These are phyloP conservation scores for Cryptosporidium ryanae DNA, from an alignment of 169 alveolate species.

Conservation along the genomic window DNA sequence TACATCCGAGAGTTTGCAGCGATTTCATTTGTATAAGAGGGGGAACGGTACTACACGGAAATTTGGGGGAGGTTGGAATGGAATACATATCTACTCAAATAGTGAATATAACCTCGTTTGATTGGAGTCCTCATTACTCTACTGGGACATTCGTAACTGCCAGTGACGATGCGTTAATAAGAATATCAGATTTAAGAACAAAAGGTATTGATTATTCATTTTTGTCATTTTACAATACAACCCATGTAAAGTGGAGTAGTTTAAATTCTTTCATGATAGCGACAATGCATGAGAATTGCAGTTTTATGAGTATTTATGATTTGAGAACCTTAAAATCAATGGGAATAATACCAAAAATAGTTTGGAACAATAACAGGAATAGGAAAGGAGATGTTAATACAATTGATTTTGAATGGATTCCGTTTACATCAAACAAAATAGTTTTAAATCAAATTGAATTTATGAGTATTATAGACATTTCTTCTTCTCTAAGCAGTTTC, in stretches of 20 bases:
- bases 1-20: constrained; percentile 20
- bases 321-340: constrained; percentile 10
- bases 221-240: constrained; percentile 57
- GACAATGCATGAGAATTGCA: constrained; percentile 42
- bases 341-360: constrained; percentile 33
- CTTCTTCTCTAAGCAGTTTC: not conserved
- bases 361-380: not conserved
- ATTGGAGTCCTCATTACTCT: constrained; percentile 71
- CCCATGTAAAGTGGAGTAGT: constrained; percentile 36
- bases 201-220: constrained; percentile 20
- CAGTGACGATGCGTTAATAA: constrained; percentile 52
- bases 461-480: constrained; percentile 6
- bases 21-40: constrained; percentile 24
- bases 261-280: constrained; percentile 26
- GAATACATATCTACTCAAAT: constrained; percentile 33
- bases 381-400: not conserved
- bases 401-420: constrained; percentile 39
- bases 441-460: constrained; percentile 7
- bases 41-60: constrained; percentile 16
- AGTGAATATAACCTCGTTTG: constrained; percentile 47
- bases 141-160: constrained; percentile 72
- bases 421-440: constrained; percentile 17
- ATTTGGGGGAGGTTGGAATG: not conserved
- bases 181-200: constrained; percentile 52
- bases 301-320: constrained; percentile 53